These are phyloP conservation scores for Marsdenia floribunda DNA, from an alignment of 257 asterid genomes.

Conservation along the genomic window DNA sequence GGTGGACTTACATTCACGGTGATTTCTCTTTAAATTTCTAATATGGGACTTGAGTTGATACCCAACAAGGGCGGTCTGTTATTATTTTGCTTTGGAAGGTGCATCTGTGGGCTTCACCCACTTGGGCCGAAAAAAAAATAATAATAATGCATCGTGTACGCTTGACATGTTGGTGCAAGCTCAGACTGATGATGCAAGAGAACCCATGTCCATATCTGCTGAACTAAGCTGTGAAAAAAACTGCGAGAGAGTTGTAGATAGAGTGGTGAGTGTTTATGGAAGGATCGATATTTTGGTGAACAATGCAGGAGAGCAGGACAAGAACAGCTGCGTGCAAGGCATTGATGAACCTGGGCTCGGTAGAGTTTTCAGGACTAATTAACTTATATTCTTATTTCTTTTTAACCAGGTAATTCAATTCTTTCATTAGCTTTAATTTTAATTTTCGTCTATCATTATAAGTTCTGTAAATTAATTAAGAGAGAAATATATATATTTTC, in stretches of 20 bases:
- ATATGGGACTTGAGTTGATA: no score
- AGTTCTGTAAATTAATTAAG: no score
- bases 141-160: slow-evolving; percentile 56
- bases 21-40: no score
- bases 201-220: slow-evolving; percentile 48
- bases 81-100: slow-evolving; percentile 58
- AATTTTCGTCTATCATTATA: not conserved
- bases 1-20: no score
- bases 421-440: not conserved
- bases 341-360: slow-evolving; percentile 50
- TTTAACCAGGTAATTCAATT: slow-evolving; percentile 39
- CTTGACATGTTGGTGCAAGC: slow-evolving; percentile 39
- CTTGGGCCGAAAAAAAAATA: slow-evolving; percentile 58
- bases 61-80: slow-evolving; percentile 64
- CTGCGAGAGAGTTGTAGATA: slow-evolving; percentile 56
- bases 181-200: slow-evolving; percentile 41
- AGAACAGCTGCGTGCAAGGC: slow-evolving; percentile 44
- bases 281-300: slow-evolving; percentile 60
- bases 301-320: slow-evolving; percentile 69
- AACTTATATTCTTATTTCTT: slow-evolving; percentile 57
- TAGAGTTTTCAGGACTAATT: slow-evolving; percentile 65
- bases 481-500: no score
- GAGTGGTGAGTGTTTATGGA: slow-evolving; percentile 44
- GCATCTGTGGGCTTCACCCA: slow-evolving; percentile 73
- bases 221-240: slow-evolving; percentile 67